phyloP scores from a whole-genome alignment of 2,329 filamentous ascomycete genomes.

The Geosmithia putterillii region DNA sequence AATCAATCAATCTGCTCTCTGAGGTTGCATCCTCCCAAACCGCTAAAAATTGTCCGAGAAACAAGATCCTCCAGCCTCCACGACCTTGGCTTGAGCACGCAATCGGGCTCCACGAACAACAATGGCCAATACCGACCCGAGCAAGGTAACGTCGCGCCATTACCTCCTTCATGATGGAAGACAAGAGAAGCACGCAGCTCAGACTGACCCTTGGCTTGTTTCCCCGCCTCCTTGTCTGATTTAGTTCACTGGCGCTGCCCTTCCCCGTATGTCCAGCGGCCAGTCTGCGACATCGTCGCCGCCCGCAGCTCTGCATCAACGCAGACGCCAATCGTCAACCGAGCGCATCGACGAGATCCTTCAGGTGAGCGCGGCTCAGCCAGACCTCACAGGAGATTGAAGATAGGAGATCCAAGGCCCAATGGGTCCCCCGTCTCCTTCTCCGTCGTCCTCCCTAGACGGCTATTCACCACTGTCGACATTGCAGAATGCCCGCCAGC shows the following conservation, averaged over 20 bases:
- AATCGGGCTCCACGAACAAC: neutral
- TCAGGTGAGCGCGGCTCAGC: conserved; percentile 24
- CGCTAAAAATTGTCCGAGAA: no score
- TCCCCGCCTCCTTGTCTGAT: neutral
- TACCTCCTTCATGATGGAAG: neutral
- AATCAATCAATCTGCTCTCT: no score
- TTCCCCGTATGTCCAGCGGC: neutral
- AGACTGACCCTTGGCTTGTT: neutral
- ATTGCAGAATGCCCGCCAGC: conserved; percentile 25
- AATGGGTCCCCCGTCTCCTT: neutral
- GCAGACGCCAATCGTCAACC: conserved; percentile 15
- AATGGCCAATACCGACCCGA: neutral
- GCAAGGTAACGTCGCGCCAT: neutral
- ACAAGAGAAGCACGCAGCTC: neutral
- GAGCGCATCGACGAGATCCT: conserved; percentile 32
- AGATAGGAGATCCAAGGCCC: no score
- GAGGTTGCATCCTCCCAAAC: no score
- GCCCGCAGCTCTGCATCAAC: conserved; percentile 7
- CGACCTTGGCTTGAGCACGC: neutral
- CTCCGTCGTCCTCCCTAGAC: neutral
- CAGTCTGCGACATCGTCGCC: neutral
- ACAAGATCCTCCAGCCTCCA: no score
- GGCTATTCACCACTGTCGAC: neutral
- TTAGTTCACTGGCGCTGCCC: neutral
- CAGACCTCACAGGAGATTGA: no score